Conservation (phyloP, 2,329 filamentous ascomycete genomes). For the Sporothrix pseudoabietina region DNA sequence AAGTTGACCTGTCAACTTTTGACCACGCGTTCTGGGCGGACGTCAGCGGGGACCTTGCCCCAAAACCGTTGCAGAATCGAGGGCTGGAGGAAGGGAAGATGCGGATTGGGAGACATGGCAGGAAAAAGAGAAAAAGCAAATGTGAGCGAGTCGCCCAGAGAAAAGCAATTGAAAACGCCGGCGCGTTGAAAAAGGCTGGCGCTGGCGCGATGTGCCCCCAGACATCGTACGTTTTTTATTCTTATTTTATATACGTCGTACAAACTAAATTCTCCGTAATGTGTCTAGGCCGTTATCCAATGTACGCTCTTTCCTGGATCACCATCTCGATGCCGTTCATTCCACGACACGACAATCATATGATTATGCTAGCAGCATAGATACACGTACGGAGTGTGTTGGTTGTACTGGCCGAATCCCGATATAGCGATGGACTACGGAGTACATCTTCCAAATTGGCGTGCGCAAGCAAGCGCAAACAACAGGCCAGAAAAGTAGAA, state of each 20-base stretch:
- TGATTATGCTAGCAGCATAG: neutral
- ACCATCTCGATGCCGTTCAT: slow-evolving; percentile 8
- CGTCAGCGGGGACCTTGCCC: neutral
- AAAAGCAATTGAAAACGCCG: neutral
- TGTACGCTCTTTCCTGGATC: neutral
- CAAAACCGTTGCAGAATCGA: slow-evolving; percentile 22
- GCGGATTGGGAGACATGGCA: neutral
- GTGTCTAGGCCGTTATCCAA: neutral
- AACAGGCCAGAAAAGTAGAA: neutral
- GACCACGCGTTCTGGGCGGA: slow-evolving; percentile 16
- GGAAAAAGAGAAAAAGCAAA: neutral
- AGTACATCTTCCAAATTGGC: neutral
- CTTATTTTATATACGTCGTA: neutral
- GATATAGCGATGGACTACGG: neutral
- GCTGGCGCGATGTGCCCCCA: neutral
- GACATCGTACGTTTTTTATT: slow-evolving; percentile 4
- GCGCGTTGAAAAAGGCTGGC: slow-evolving; percentile 8
- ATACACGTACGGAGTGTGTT: neutral
- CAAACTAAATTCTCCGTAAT: neutral
- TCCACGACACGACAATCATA: slow-evolving; percentile 8
- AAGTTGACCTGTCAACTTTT: slow-evolving; percentile 20
- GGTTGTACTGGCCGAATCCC: too few species aligned
- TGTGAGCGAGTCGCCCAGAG: neutral
- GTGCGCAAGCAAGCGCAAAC: neutral
- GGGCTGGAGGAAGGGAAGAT: neutral